Evolutionary conservation across 2,329 filamentous ascomycete genomes (phyloP), one percentile per base, ranked within the genome.

Genomic region (Diaporthe vexans): DNA sequence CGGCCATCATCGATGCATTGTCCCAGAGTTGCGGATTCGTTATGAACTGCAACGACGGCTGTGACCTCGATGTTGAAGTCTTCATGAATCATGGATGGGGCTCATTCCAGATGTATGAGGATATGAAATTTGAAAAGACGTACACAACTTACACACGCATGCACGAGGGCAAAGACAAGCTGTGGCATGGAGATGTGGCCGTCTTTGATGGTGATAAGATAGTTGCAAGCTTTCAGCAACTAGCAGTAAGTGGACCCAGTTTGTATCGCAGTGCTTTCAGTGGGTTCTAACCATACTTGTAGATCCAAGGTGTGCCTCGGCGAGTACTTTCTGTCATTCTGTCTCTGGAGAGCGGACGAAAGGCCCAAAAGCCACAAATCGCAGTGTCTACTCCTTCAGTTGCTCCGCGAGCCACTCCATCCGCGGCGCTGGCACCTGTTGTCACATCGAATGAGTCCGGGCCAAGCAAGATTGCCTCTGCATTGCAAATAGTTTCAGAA

Each of bases 21-120:
- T 88, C 87, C 71, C 89, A 91, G 76, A 86, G 91, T 68, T 89
- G 89, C 0, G 90, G 90, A 26, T 91, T 91, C 81, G 88, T 90
- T 72, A 85, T 91, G 81, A 91, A 92, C 76, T 88, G 85, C 17
- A 88, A 87, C 11, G 88, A 90, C 71, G 87, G 84, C 21, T 83
- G 90, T 21, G 86, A 89, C 75, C 88, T 88, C 9, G 84, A 86
- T 19, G 85, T 89, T 68, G 84, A 87, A 74, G 88, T 90, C 63
- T 91, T 85, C 79, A 89, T 91, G 79, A 90, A 88, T 19, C 89
- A 91, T 76, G 89, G 89, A 33, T 91, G 89, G 90, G 86, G 86
- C 37, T 86, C 85, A 4, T 81, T 90, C 77, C 83, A 86, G 40
- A 85, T 90, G 74, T 83, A 85, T 4, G 87, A 88, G 77, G 85